phyloP scores from a whole-genome alignment of 129 eudicot species.

The Logfia minima region DNA sequence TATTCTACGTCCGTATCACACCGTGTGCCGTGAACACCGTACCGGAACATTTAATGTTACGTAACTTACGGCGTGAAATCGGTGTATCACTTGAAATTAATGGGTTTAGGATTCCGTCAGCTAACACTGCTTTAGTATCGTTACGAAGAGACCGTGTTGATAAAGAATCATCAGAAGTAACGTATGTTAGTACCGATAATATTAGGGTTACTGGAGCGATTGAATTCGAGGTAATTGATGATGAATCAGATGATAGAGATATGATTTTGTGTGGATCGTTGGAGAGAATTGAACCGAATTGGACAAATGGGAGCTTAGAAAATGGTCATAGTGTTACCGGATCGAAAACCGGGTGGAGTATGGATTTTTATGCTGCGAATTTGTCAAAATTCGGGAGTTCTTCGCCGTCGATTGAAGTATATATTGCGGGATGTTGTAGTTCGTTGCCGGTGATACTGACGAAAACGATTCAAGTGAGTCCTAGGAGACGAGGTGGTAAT shows the following conservation, averaged over 20 bases:
- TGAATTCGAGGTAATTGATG: slow-evolving; percentile 76
- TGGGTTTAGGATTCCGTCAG: slow-evolving; percentile 57
- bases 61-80: slow-evolving; percentile 71
- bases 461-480: slow-evolving; percentile 68
- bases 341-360: slow-evolving; percentile 63
- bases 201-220: slow-evolving; percentile 70
- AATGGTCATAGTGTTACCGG: slow-evolving; percentile 27
- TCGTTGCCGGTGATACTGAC: slow-evolving; percentile 78
- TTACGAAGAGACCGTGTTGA: slow-evolving; percentile 88
- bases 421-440: slow-evolving; percentile 81
- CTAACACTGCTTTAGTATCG: slow-evolving; percentile 46
- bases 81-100: slow-evolving; percentile 80
- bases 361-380: slow-evolving; percentile 63
- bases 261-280: slow-evolving; percentile 73
- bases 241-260: slow-evolving; percentile 45
- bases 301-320: slow-evolving; percentile 46
- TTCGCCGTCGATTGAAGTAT: slow-evolving; percentile 75
- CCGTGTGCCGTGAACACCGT: slow-evolving; percentile 61
- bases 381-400: slow-evolving; percentile 53
- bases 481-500: slow-evolving; percentile 46
- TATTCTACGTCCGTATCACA: slow-evolving; percentile 82
- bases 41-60: slow-evolving; percentile 66
- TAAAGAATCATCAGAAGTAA: slow-evolving; percentile 68
- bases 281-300: slow-evolving; percentile 54
- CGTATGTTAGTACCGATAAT: slow-evolving; percentile 82